Evolutionary conservation across 352 stramenopile species (phyloP).

Genomic region (Thraustochytrium striatum): DNA sequence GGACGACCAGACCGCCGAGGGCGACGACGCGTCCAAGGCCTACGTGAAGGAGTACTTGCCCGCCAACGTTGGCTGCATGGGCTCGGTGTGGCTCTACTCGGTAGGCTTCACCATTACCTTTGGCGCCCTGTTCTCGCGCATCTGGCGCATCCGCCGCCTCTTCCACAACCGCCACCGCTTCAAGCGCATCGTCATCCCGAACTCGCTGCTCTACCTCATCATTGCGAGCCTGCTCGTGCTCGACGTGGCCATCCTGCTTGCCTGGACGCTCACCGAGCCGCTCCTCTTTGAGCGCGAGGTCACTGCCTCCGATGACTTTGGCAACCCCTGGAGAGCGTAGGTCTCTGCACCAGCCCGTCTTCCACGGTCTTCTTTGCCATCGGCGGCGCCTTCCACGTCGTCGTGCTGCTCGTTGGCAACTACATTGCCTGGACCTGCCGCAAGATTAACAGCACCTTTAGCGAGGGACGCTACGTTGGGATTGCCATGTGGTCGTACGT

Average conservation of each 20-base stretch:
- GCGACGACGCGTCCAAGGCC: too few relatives aligned
- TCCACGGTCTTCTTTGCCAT: constrained; percentile 3
- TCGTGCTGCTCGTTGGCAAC: neutral
- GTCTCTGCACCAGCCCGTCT: too few relatives aligned
- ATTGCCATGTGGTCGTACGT: constrained; percentile 28
- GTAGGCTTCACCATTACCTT: neutral
- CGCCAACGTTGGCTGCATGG: neutral
- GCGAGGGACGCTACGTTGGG: constrained; percentile 13
- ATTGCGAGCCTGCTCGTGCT: neutral
- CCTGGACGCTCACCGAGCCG: neutral
- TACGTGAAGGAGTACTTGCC: neutral
- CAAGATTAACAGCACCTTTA: constrained; percentile 14
- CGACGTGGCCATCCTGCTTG: too few relatives aligned
- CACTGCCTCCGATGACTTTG: neutral
- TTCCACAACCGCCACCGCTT: neutral
- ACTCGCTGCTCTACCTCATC: neutral
- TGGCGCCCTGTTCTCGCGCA: neutral
- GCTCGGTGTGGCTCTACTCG: neutral
- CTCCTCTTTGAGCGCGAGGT: neutral
- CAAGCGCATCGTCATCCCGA: neutral
- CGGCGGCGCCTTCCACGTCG: neutral
- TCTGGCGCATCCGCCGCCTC: neutral
- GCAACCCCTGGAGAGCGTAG: too few relatives aligned
- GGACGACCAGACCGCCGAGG: neutral
- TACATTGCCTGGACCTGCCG: neutral